A percentile compares a stretch with the other conserved stretches of the same genome.
Evolutionary conservation across 73 alveolate genomes (phyloP).

Genomic region (Tetrahymena malaccensis): DNA sequence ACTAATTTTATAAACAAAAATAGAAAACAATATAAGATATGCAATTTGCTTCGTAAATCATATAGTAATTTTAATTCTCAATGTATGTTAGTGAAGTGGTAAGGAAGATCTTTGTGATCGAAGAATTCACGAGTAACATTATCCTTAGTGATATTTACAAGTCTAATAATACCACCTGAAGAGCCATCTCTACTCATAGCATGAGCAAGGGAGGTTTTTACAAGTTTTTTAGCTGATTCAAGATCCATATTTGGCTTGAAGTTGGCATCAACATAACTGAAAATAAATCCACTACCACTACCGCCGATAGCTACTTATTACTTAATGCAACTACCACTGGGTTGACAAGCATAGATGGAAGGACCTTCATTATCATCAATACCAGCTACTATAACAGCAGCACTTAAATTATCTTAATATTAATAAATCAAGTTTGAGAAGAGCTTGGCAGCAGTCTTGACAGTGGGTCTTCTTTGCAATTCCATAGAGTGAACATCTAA

Average conservation of each 20-base stretch:
- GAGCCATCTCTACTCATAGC: conserved; percentile 89
- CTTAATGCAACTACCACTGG: conserved; percentile 65
- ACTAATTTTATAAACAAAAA: neutral
- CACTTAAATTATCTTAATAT: conserved; percentile 53
- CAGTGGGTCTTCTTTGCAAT: conserved; percentile 81
- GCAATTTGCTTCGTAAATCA: neutral
- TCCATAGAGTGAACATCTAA: conserved; percentile 77
- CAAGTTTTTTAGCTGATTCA: conserved; percentile 77
- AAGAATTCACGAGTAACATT: conserved; percentile 61
- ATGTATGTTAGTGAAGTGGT: neutral
- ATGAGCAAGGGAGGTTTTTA: conserved; percentile 69
- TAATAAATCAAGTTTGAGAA: conserved; percentile 68
- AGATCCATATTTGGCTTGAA: conserved; percentile 72
- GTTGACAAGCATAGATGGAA: conserved; percentile 56
- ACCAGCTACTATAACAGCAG: conserved; percentile 87
- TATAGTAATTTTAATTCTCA: neutral
- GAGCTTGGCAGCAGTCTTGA: conserved; percentile 83
- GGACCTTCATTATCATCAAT: conserved; percentile 91
- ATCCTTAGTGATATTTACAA: conserved; percentile 82
- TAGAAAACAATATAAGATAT: neutral
- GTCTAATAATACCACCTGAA: conserved; percentile 87
- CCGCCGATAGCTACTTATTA: conserved; percentile 70
- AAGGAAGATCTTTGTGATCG: conserved; percentile 33
- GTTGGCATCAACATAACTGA: conserved; percentile 81
- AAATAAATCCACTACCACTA: conserved; percentile 74